Conservation (phyloP, 169 alveolate genomes). For the Toxoplasma gondii region DNA sequence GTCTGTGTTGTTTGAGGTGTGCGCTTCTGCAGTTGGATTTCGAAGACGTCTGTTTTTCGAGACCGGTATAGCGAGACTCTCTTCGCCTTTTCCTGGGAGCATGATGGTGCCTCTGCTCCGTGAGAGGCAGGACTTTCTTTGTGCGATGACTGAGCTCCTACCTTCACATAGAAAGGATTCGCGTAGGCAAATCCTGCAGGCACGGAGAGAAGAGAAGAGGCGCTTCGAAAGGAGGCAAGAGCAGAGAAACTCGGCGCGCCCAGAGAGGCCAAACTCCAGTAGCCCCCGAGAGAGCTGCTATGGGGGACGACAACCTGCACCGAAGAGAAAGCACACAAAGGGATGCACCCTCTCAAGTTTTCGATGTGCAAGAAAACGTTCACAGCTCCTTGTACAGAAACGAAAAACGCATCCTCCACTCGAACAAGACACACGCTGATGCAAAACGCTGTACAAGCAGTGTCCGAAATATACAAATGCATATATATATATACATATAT, state of each 20-base stretch:
- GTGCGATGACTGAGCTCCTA: background rate
- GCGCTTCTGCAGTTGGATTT: background rate
- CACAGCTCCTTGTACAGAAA: no score
- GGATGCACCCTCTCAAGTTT: background rate
- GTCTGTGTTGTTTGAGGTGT: background rate
- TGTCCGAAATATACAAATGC: no score
- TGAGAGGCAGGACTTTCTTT: background rate
- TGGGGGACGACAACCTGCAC: slow-evolving; percentile 50
- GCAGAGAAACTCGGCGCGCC: background rate
- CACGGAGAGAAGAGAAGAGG: background rate
- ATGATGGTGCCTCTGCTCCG: background rate
- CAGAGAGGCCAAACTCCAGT: slow-evolving; percentile 42
- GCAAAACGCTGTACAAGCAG: no score
- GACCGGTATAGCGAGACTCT: background rate
- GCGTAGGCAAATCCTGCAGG: slow-evolving; percentile 62
- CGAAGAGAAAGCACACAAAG: slow-evolving; percentile 20
- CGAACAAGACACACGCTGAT: no score
- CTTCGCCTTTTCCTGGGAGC: no score
- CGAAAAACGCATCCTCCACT: no score
- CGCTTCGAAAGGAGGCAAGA: background rate
- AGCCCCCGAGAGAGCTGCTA: slow-evolving; percentile 8
- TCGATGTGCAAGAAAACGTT: no score
- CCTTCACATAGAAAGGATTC: slow-evolving; percentile 87
- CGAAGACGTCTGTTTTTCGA: background rate
- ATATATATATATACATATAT: background rate